Evolutionary conservation across 2,329 filamentous ascomycete species (phyloP).

Genomic region (Pseudovirgaria hyperparasitica): DNA sequence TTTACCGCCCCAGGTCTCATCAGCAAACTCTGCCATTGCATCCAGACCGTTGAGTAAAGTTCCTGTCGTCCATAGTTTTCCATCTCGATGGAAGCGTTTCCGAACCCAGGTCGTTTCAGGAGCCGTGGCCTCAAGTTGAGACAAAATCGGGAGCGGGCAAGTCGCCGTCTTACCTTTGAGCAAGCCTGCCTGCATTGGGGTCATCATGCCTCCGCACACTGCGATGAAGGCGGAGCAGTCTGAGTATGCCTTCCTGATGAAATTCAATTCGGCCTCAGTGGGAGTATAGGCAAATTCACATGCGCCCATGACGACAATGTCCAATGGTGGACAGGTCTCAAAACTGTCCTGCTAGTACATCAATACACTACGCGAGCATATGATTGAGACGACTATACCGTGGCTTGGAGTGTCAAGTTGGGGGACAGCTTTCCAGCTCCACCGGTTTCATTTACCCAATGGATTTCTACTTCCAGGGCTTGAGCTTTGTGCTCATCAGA

Average conservation of each 20-base stretch:
- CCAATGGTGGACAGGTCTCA: conserved; percentile 26
- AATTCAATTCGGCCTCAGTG: conserved; percentile 23
- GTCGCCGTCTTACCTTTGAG: conserved; percentile 27
- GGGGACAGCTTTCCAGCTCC: conserved; percentile 7
- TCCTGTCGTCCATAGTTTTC: conserved; percentile 22
- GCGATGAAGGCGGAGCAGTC: conserved; percentile 26
- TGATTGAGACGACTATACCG: conserved; percentile 4
- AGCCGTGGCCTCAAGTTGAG: conserved; percentile 11
- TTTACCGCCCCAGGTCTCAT: conserved; percentile 14
- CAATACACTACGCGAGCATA: not conserved
- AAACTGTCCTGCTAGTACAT: conserved; percentile 23
- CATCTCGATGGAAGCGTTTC: conserved; percentile 16
- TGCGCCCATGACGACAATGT: conserved; percentile 31
- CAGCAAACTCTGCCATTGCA: conserved; percentile 17
- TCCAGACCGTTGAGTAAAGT: conserved; percentile 21
- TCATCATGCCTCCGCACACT: conserved; percentile 26
- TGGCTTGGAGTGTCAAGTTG: conserved; percentile 8
- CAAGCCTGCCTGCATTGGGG: conserved; percentile 22
- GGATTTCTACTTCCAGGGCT: conserved; percentile 15
- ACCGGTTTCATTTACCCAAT: conserved; percentile 18
- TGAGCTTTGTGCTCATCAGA: conserved; percentile 7
- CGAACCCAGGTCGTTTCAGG: conserved; percentile 26
- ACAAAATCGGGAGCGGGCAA: conserved; percentile 19
- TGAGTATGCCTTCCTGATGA: conserved; percentile 22
- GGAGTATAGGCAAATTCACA: conserved; percentile 14